Percentiles rank a stretch among this genome's conserved stretches.
Conservation (phyloP, 371 early-diverging fungal genomes). For the Apophysomyces elegans region DNA sequence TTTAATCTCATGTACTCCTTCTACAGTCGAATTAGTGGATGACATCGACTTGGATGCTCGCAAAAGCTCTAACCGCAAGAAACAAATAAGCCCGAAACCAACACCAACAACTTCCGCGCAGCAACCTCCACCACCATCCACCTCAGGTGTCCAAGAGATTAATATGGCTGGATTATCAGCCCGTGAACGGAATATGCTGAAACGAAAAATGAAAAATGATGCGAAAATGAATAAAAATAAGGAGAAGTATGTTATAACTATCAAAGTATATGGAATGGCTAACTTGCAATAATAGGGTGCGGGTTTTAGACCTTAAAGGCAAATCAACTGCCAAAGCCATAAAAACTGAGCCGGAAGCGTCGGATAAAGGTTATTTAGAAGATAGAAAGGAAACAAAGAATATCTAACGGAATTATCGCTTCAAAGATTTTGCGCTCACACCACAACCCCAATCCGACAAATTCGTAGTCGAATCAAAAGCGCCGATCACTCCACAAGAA, state of each 20-base stretch:
- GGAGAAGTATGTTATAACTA: slow-evolving; percentile 64
- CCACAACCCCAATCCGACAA: slow-evolving; percentile 75
- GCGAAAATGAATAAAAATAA: slow-evolving; percentile 76
- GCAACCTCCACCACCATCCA: slow-evolving; percentile 28
- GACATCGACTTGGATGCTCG: slow-evolving; percentile 62
- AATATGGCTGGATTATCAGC: slow-evolving; percentile 88
- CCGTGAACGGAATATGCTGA: slow-evolving; percentile 86
- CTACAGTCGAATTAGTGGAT: slow-evolving; percentile 72
- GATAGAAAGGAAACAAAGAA: neutral
- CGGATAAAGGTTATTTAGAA: neutral
- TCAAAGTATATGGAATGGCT: neutral
- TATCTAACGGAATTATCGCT: neutral
- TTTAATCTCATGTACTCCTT: neutral
- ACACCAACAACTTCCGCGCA: slow-evolving; percentile 37
- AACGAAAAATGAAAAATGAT: slow-evolving; percentile 85
- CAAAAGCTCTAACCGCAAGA: slow-evolving; percentile 14
- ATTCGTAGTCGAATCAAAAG: slow-evolving; percentile 77
- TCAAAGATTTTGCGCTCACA: slow-evolving; percentile 60
- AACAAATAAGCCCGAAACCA: slow-evolving; percentile 23
- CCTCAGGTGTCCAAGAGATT: slow-evolving; percentile 56
- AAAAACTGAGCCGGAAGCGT: slow-evolving; percentile 31
- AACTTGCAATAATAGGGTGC: slow-evolving; percentile 36
- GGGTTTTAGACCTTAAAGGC: slow-evolving; percentile 48
- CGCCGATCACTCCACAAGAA: slow-evolving; percentile 38
- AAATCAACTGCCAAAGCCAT: slow-evolving; percentile 54